Base-by-base conservation (phyloP, 2,329 filamentous ascomycete genomes). In the Neurospora sp. region DNA sequence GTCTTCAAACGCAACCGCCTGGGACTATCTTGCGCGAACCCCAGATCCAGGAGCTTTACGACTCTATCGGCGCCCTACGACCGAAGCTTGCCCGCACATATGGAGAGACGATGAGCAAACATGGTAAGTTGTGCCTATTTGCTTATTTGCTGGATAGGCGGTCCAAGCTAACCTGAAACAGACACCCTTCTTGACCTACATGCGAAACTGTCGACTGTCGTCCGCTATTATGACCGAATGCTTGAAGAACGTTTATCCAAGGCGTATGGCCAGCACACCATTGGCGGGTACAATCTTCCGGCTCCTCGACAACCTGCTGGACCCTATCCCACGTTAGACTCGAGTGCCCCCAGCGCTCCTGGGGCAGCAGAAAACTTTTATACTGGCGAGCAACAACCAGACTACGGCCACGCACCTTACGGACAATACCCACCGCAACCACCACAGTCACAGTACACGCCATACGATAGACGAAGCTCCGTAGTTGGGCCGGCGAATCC, bases 61-160 rank as follows among this genome's bases (percentile, higher is more conserved):
- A 98, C 77, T 96, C 94, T 76, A 98, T 99, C 75, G 93, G 95
- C n/a, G 87, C 93, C 17, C 83, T 99, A 72, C 88, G 96, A 67
- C 96, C 96, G 1, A 99, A 99, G 80, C 84, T 99, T 69, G 96
- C 96, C 4, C 88, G 96, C 70, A 97, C 95, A 0, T 97, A 98
- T 78, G 96, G 96, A 69, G 96, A 99, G 82, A 97, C 96, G 0
- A 98, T 99, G 96, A 98, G 96, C 87, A 99, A 99, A 81, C 96
- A 98, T 80, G 94, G 92, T 92, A 83, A 78, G 88, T 81, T 37
- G 11, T n/a, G 3, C 28, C 3, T 19, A 23, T 66, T 43, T 17
- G n/a, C 43, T 71, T 19, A 23, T 66, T 43, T 17, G n/a, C 43
- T 71, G 19, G 69, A 38, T 43, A 12, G n/a, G 17, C 4, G 39